Base-by-base conservation (phyloP, 192 early-diverging fungal species). In the Fimicolochytrium jonesii region DNA sequence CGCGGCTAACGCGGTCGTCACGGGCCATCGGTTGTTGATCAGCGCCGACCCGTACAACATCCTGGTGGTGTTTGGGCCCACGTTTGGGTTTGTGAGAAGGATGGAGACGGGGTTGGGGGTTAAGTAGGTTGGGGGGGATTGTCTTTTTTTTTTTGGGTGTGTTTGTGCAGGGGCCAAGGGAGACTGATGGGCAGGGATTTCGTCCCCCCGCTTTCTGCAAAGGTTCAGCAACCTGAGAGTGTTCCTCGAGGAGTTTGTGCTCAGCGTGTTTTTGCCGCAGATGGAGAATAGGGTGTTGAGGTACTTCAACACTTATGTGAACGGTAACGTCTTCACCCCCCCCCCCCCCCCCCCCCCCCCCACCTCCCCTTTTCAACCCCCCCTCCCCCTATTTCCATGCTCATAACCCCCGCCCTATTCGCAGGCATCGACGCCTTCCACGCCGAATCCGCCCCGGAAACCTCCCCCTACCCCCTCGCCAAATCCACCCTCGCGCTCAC, bases 221-320 rank as follows among this genome's bases (percentile, higher is more conserved):
- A 76, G 75, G 49, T 56, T 73, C 20, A 80, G 71, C 20, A 71
- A 73, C 18, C 89, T 90, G 53, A 71, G 74, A 43, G 74, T 56
- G 17, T 91, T 88, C 73, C 53, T 91, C 39, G 81, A 91, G 42
- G 89, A 90, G 35, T 90, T 91, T 75, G 81, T 92, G 43, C 55
- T 82, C 67, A 86, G 87, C 75, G 74, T 90, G 22, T 95, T 91
- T 50, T 58, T 97, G 59, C 89, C 91, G 9, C 85, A 88, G 50
- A 87, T 92, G 49, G 90, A 95, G 60, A 82, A 91, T n/a, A 82
- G 88, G 37, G 86, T 91, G 0, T 72, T 91, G 72, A 82, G 86
- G 31, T 81, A 88, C 57, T 85, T 87, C 53, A 79, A 87, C 31
- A 59, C 75, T 31, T 75, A 82, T 34, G 86, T 88, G 29, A 78